These are phyloP conservation scores for Xylaria sp. DNA, from an alignment of 2,329 filamentous ascomycete genomes.

Conservation along the genomic window DNA sequence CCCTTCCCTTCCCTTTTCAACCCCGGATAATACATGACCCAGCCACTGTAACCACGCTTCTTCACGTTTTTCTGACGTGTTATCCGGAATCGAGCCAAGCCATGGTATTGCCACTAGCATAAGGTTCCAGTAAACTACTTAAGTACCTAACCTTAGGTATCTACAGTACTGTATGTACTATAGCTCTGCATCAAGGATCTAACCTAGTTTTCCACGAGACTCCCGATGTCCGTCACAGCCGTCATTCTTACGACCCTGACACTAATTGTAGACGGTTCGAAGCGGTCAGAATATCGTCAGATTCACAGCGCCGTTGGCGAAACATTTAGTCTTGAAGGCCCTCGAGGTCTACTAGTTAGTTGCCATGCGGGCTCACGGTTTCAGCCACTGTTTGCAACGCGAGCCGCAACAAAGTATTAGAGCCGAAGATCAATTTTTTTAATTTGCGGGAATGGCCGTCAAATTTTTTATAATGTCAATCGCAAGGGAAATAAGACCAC, in stretches of 20 bases:
- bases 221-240: slow-evolving; percentile 8
- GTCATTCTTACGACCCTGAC: slow-evolving; percentile 26
- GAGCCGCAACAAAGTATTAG: too few species aligned
- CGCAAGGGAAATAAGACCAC: too few species aligned
- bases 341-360: background rate
- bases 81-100: background rate
- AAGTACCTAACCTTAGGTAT: background rate
- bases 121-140: background rate
- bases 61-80: background rate
- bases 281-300: slow-evolving; percentile 20
- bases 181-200: background rate
- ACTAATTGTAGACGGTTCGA: background rate
- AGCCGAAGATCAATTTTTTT: too few species aligned
- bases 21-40: background rate
- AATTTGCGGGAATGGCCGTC: too few species aligned
- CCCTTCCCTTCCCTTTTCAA: too few species aligned
- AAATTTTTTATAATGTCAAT: too few species aligned
- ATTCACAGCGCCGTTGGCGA: slow-evolving; percentile 1
- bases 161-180: too few species aligned
- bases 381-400: too few species aligned
- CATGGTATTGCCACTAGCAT: background rate
- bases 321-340: background rate
- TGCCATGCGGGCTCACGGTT: too few species aligned
- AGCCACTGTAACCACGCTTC: background rate
- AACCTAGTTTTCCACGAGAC: background rate